A percentile compares a stretch with the other conserved stretches of the same genome.
These are phyloP conservation scores for Mitragyna speciosa DNA, from an alignment of 257 asterid species.

Conservation along the genomic window DNA sequence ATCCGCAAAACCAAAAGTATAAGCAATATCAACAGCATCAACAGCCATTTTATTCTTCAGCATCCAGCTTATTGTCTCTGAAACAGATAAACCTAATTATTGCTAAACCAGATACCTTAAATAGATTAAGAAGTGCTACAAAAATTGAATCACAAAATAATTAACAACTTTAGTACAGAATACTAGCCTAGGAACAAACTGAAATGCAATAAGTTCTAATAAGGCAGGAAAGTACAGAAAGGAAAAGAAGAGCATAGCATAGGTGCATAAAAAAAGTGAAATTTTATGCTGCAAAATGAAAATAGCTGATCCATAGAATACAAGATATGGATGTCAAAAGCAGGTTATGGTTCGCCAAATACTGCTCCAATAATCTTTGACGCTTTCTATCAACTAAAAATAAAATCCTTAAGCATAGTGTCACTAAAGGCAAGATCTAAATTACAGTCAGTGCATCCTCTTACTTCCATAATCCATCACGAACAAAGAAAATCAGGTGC, in stretches of 20 bases:
- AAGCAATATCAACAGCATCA: conserved; percentile 66
- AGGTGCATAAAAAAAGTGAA: not conserved
- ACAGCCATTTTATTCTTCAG: conserved; percentile 61
- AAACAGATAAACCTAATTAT: conserved; percentile 19
- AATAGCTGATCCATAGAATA: not conserved
- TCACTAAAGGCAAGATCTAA: not conserved
- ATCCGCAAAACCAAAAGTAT: conserved; percentile 66
- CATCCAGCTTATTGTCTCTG: conserved; percentile 66
- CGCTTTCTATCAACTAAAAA: not conserved
- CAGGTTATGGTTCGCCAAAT: too few relatives aligned
- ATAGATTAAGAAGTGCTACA: not conserved
- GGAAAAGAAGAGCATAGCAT: not conserved
- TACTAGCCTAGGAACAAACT: not conserved
- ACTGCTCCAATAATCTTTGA: not conserved
- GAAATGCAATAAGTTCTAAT: not conserved
- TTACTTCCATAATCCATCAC: not conserved
- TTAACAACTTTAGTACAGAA: not conserved
- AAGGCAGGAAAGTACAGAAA: not conserved
- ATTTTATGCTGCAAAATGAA: not conserved
- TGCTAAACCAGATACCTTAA: not conserved
- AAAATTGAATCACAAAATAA: not conserved
- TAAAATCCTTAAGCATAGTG: not conserved
- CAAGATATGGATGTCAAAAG: not conserved
- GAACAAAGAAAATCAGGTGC: not conserved
- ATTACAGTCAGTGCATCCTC: not conserved